A percentile compares a stretch with the other conserved stretches of the same genome.
Evolutionary conservation across 2,329 filamentous ascomycete genomes (phyloP).

Genomic region (Ceratocystis colombiana): DNA sequence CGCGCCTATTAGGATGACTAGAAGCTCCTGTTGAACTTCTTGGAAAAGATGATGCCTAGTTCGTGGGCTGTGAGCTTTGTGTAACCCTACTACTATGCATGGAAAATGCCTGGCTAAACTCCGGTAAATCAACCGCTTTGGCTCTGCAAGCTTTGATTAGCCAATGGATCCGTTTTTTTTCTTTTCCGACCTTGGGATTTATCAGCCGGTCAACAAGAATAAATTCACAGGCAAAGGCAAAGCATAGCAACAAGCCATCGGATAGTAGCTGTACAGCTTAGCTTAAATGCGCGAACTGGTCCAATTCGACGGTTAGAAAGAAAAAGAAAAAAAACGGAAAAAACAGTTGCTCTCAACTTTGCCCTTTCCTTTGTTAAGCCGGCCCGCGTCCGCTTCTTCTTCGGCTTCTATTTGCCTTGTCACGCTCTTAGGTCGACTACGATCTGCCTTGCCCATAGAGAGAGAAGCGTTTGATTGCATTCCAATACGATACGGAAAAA

Average conservation of each 20-base stretch:
- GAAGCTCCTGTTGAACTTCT: too few relatives aligned
- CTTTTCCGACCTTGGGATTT: background rate
- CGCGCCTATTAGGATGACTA: too few relatives aligned
- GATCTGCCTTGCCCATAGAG: too few relatives aligned
- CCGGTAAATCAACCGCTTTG: background rate
- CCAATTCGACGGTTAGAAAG: too few relatives aligned
- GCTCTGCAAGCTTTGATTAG: slow-evolving; percentile 1
- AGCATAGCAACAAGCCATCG: background rate
- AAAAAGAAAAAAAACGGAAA: too few relatives aligned
- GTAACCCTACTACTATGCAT: background rate
- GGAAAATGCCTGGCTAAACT: background rate
- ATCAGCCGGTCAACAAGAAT: background rate
- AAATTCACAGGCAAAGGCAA: background rate
- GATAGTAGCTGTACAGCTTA: too few relatives aligned
- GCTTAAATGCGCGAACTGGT: too few relatives aligned
- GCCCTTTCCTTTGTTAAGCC: too few relatives aligned
- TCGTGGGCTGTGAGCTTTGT: background rate
- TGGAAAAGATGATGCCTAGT: background rate
- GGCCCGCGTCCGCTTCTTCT: background rate
- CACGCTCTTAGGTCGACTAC: too few relatives aligned
- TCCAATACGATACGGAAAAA: too few relatives aligned
- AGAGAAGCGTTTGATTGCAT: too few relatives aligned
- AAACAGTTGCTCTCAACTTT: too few relatives aligned
- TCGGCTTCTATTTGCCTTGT: background rate
- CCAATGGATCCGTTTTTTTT: slow-evolving; percentile 14